phyloP scores from a whole-genome alignment of 2,329 filamentous ascomycete genomes.

The Stachybotrys chlorohalonatus region DNA sequence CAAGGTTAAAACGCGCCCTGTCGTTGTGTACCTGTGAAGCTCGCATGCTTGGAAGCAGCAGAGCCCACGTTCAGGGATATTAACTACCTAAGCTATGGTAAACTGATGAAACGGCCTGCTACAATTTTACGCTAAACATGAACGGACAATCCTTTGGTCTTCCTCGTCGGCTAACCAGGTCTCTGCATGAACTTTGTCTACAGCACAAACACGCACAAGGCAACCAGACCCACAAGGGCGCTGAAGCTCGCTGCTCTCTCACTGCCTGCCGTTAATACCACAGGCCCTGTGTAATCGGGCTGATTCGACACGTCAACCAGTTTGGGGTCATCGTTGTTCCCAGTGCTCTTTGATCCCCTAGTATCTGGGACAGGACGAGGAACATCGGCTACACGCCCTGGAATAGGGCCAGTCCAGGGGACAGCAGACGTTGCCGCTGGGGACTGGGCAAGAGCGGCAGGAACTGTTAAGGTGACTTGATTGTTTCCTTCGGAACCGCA shows the following conservation, averaged over 20 bases:
- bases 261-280: not conserved
- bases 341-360: not conserved
- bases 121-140: not conserved
- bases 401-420: not conserved
- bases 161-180: no score
- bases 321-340: not conserved
- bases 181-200: not conserved
- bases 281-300: not conserved
- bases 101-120: not conserved
- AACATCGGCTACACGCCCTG: not conserved
- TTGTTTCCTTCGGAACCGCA: conserved; percentile 12
- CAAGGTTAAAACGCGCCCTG: conserved; percentile 30
- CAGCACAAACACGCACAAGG: not conserved
- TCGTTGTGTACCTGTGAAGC: conserved; percentile 24
- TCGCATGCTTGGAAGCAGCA: not conserved
- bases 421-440: not conserved
- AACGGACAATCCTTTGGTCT: not conserved
- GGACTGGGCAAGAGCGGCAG: conserved; percentile 5
- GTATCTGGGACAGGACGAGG: not conserved
- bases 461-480: conserved; percentile 13
- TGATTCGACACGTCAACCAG: not conserved
- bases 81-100: not conserved
- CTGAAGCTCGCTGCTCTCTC: not conserved
- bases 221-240: not conserved
- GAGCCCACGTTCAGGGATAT: not conserved